Evolutionary conservation across 768 basidiomycete species (phyloP).

Genomic region (Flagelloscypha sp.): DNA sequence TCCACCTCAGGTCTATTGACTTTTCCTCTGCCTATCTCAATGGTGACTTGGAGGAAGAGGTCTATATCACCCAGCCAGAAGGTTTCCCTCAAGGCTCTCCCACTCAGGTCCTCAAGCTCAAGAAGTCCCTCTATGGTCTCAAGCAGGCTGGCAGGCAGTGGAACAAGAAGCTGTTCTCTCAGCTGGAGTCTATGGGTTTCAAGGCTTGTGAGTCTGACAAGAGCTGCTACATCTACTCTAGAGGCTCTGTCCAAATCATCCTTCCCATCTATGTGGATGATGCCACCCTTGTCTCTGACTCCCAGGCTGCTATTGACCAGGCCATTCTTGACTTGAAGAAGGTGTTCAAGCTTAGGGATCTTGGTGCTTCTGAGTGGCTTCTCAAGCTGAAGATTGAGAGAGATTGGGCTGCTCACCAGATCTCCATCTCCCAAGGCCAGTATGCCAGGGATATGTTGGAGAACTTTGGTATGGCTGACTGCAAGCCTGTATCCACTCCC

Average conservation of each 20-base stretch:
- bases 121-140: conserved; percentile 14
- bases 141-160: conserved; percentile 14
- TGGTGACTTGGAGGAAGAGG: conserved; percentile 11
- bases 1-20: conserved; percentile 13
- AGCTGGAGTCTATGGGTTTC: conserved; percentile 3
- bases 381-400: conserved; percentile 23
- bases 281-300: too few relatives aligned
- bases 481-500: conserved; percentile 23
- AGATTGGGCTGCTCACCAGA: conserved; percentile 11
- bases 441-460: conserved; percentile 19
- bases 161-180: conserved; percentile 11
- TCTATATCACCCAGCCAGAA: conserved; percentile 16
- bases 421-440: conserved; percentile 20
- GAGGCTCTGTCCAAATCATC: conserved; percentile 7
- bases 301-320: too few relatives aligned
- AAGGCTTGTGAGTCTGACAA: not conserved
- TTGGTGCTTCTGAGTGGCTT: conserved; percentile 18
- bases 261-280: too few relatives aligned
- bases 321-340: too few relatives aligned
- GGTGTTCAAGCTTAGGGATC: conserved; percentile 23
- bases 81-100: conserved; percentile 12
- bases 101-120: not conserved
- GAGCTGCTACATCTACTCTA: conserved; percentile 8
- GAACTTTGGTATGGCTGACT: conserved; percentile 19
- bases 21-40: conserved; percentile 14